phyloP scores from a whole-genome alignment of 352 stramenopile species.

The Phytopythium helicoides region DNA sequence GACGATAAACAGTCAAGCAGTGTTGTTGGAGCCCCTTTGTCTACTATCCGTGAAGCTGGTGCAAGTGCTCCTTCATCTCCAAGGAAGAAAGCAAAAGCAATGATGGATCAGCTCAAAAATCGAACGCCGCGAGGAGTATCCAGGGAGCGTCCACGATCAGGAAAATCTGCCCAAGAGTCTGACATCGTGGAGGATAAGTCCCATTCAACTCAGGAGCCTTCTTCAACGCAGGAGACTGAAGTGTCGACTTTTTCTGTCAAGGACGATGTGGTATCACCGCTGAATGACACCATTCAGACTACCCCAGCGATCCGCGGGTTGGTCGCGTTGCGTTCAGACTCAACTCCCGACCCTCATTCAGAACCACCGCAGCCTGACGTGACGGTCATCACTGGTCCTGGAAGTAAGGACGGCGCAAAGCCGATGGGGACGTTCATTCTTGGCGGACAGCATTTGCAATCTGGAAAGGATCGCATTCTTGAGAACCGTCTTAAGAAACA shows the following conservation, averaged over 20 bases:
- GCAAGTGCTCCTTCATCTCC: conserved; percentile 7
- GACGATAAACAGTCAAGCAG: conserved; percentile 21
- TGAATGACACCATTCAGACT: background rate
- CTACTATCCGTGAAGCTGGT: background rate
- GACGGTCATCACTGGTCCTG: too few relatives aligned
- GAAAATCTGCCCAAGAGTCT: too few relatives aligned
- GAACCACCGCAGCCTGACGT: too few relatives aligned
- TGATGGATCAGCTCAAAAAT: conserved; percentile 16
- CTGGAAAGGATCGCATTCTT: conserved; percentile 37
- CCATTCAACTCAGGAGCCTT: too few relatives aligned
- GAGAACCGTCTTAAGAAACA: conserved; percentile 35
- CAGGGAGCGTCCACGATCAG: too few relatives aligned
- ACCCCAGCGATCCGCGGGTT: background rate
- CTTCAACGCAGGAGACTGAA: too few relatives aligned
- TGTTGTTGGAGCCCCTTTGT: background rate
- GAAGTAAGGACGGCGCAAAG: too few relatives aligned
- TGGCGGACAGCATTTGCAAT: conserved; percentile 27
- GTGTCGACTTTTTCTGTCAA: too few relatives aligned
- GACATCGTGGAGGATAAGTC: too few relatives aligned
- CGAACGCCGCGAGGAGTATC: background rate
- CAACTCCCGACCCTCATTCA: too few relatives aligned
- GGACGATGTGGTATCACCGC: too few relatives aligned
- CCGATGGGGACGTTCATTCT: conserved; percentile 42
- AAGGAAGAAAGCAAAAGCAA: conserved; percentile 16
- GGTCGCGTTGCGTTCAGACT: too few relatives aligned